Evolutionary conservation across 805 yeast species (phyloP).

Genomic region (Lachancea meyersii): DNA sequence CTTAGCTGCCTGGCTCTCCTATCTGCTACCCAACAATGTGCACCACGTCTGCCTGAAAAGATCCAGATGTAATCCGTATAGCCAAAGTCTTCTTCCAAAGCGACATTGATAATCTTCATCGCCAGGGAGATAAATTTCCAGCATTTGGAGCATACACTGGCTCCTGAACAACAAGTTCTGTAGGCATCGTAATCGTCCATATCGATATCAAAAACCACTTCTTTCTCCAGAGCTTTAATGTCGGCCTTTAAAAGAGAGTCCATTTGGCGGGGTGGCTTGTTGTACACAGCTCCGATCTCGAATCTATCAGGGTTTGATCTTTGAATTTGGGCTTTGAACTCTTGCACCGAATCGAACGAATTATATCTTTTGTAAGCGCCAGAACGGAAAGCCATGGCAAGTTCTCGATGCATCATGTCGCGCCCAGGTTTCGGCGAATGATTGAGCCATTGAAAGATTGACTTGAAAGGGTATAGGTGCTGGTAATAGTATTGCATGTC

Average conservation of each 20-base stretch:
- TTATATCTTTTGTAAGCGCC: slow-evolving; percentile 90
- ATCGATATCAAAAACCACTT: slow-evolving; percentile 93
- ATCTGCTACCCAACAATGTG: slow-evolving; percentile 97
- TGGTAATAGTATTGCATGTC: slow-evolving; percentile 72
- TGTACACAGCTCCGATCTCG: slow-evolving; percentile 90
- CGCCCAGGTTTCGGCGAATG: slow-evolving; percentile 71
- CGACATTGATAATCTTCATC: slow-evolving; percentile 60
- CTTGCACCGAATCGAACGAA: slow-evolving; percentile 60
- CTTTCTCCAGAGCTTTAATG: slow-evolving; percentile 77
- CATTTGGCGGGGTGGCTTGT: slow-evolving; percentile 80
- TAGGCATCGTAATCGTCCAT: slow-evolving; percentile 92
- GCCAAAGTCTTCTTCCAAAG: slow-evolving; percentile 84
- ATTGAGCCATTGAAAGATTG: slow-evolving; percentile 81
- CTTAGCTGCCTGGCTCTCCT: slow-evolving; percentile 65
- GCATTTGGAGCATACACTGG: slow-evolving; percentile 79
- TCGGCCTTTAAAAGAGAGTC: slow-evolving; percentile 69
- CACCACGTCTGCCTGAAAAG: slow-evolving; percentile 97
- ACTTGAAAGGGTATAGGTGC: slow-evolving; percentile 65
- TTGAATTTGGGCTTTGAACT: slow-evolving; percentile 72
- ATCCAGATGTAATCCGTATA: slow-evolving; percentile 87
- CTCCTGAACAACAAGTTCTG: slow-evolving; percentile 88
- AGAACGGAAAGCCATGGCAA: slow-evolving; percentile 82
- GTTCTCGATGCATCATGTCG: slow-evolving; percentile 84
- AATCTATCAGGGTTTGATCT: slow-evolving; percentile 79
- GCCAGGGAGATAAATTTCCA: slow-evolving; percentile 92